Percentiles rank a stretch among this genome's conserved stretches.
Conservation (phyloP, 768 basidiomycete species). For the Tricholoma furcatifolium region DNA sequence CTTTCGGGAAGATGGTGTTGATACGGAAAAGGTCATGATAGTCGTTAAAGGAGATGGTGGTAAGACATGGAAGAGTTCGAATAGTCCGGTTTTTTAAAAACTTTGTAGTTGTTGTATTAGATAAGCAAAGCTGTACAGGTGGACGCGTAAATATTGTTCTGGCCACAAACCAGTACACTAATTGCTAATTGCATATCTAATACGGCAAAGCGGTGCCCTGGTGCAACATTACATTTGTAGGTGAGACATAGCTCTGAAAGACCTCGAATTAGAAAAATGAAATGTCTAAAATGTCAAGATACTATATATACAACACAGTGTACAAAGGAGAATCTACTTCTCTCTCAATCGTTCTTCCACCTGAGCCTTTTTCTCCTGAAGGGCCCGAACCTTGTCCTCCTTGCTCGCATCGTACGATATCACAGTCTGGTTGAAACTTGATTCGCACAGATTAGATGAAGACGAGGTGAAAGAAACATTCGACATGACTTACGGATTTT, state of each 20-base stretch:
- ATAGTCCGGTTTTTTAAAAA: constrained; percentile 9
- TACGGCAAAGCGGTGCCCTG: neutral
- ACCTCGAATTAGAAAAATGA: neutral
- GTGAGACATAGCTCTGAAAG: neutral
- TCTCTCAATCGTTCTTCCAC: constrained; percentile 67
- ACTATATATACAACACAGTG: neutral
- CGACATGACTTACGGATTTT: constrained; percentile 74
- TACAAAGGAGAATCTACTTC: constrained; percentile 16
- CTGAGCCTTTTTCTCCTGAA: constrained; percentile 65
- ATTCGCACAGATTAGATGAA: neutral
- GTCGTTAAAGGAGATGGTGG: neutral
- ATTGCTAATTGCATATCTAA: neutral
- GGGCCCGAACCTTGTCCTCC: constrained; percentile 78
- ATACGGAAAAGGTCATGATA: constrained; percentile 14
- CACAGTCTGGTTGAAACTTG: constrained; percentile 80
- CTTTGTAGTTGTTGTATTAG: constrained; percentile 6
- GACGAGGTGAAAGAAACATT: neutral
- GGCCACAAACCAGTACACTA: neutral
- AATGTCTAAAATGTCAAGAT: neutral
- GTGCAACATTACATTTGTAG: neutral
- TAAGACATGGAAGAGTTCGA: constrained; percentile 1
- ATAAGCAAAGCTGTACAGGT: constrained; percentile 13
- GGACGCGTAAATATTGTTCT: neutral
- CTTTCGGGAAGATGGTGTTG: constrained; percentile 15
- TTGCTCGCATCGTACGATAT: constrained; percentile 85